Evolutionary conservation across 2,329 filamentous ascomycete species (phyloP).

Genomic region (Orbilia quercus): DNA sequence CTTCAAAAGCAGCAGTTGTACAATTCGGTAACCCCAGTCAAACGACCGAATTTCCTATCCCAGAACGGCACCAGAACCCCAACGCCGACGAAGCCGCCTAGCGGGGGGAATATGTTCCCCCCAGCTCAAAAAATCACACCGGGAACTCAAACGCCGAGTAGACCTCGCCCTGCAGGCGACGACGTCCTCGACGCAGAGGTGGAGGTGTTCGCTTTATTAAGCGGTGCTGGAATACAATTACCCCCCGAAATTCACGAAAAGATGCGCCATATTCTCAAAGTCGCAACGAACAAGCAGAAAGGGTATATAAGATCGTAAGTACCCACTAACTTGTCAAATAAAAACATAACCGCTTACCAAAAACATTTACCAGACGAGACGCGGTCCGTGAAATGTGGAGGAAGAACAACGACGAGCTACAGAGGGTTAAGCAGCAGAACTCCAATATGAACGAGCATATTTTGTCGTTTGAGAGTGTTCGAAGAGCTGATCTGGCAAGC

Average conservation of each 20-base stretch:
- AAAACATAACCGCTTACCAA: neutral
- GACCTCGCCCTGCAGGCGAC: neutral
- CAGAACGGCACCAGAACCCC: neutral
- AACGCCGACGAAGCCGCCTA: neutral
- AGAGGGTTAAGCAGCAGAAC: neutral
- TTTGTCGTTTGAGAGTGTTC: neutral
- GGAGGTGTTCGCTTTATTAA: constrained; percentile 6
- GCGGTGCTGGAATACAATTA: neutral
- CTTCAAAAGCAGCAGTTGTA: neutral
- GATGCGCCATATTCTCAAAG: neutral
- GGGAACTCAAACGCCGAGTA: neutral
- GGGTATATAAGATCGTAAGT: constrained; percentile 13
- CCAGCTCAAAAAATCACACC: neutral
- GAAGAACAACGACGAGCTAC: neutral
- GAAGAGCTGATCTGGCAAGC: neutral
- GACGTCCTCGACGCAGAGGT: constrained; percentile 8
- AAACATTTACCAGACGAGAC: constrained; percentile 14
- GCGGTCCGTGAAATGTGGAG: neutral
- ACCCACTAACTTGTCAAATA: too few relatives aligned
- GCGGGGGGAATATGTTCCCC: constrained; percentile 1
- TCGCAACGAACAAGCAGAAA: constrained; percentile 3
- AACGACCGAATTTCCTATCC: neutral
- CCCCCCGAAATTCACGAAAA: neutral
- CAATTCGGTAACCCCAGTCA: constrained; percentile 7
- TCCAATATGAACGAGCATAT: neutral